Evolutionary conservation across 106 monocot species (phyloP).

Genomic region (Cymbidium sinense): DNA sequence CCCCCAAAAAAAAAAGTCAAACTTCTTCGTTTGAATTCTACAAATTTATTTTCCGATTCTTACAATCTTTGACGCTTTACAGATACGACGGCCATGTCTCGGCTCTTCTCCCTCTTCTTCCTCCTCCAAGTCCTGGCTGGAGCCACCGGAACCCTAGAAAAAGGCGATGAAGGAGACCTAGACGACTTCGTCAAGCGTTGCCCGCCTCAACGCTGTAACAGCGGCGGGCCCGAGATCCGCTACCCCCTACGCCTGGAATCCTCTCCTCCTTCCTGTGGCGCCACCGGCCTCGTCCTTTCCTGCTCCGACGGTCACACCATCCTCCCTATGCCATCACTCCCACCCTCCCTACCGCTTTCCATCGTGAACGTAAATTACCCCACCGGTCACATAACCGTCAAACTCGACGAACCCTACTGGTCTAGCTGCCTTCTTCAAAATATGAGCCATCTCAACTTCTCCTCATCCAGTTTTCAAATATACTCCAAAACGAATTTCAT

Average conservation of each 20-base stretch:
- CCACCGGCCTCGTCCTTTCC: neutral
- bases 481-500: neutral
- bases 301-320: constrained; percentile 9
- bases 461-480: neutral
- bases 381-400: neutral
- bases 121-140: neutral
- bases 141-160: neutral
- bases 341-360: neutral
- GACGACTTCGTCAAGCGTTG: constrained; percentile 7
- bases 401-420: neutral
- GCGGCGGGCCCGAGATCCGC: constrained; percentile 6
- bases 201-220: neutral
- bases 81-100: neutral
- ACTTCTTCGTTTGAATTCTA: too few species aligned
- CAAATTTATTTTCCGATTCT: too few species aligned
- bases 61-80: too few species aligned
- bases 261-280: constrained; percentile 2
- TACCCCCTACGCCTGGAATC: constrained; percentile 9
- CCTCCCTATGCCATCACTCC: neutral
- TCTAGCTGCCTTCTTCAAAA: constrained; percentile 7
- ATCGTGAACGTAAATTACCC: constrained; percentile 13
- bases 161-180: neutral
- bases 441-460: neutral
- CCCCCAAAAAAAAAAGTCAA: too few species aligned
- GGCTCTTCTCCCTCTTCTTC: neutral